Evolutionary conservation across 805 yeast genomes (phyloP).

Genomic region (Barnettozyma salicaria): DNA sequence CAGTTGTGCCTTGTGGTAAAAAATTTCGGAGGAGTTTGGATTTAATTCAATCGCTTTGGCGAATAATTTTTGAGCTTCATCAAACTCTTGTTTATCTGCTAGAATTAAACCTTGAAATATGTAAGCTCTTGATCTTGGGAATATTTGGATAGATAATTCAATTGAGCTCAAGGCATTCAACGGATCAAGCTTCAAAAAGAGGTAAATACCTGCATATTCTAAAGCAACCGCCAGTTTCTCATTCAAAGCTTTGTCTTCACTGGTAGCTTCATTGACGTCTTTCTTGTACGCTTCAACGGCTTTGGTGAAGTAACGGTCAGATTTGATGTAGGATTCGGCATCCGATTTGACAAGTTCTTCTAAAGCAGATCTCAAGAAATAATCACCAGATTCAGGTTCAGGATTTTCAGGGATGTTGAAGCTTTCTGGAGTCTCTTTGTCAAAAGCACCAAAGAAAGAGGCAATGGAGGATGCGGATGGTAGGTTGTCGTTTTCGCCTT

Average conservation of each 20-base stretch:
- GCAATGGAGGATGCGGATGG: conserved; percentile 82
- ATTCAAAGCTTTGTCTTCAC: conserved; percentile 26
- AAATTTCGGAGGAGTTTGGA: conserved; percentile 71
- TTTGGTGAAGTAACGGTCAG: conserved; percentile 43
- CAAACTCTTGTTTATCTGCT: conserved; percentile 76
- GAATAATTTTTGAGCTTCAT: conserved; percentile 64
- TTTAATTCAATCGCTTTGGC: conserved; percentile 63
- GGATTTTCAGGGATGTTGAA: conserved; percentile 39
- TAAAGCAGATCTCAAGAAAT: conserved; percentile 59
- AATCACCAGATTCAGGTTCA: conserved; percentile 47
- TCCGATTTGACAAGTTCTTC: conserved; percentile 43
- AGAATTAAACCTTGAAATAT: conserved; percentile 75
- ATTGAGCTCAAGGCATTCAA: conserved; percentile 58
- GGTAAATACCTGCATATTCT: conserved; percentile 79
- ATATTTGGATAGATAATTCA: conserved; percentile 54
- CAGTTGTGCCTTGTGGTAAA: conserved; percentile 93
- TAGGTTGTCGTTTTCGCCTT: conserved; percentile 33
- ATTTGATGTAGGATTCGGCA: conserved; percentile 31
- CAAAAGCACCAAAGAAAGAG: conserved; percentile 86
- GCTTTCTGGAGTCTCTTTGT: conserved; percentile 42
- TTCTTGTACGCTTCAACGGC: conserved; percentile 44
- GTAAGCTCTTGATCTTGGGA: conserved; percentile 77
- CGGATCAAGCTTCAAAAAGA: conserved; percentile 73
- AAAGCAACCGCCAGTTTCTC: conserved; percentile 60
- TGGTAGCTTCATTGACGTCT: conserved; percentile 19